A percentile compares a stretch with the other conserved stretches of the same genome.
Conservation (phyloP, 2,329 filamentous ascomycete species). For the Colletotrichum eremochloae region DNA sequence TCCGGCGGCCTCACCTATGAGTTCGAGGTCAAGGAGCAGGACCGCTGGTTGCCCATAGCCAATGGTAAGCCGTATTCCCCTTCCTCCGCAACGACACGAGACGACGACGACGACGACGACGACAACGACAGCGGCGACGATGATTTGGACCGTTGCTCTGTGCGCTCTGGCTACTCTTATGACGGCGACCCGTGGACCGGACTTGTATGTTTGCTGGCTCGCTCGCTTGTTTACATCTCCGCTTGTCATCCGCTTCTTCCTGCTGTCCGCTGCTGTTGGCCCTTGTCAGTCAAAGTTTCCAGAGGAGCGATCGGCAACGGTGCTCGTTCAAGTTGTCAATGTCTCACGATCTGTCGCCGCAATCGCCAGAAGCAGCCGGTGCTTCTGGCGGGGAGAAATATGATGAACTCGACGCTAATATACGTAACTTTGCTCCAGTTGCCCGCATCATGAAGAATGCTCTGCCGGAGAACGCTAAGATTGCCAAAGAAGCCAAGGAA, state of each 20-base stretch:
- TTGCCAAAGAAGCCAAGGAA: constrained; percentile 98
- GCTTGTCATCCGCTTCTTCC: constrained; percentile 23
- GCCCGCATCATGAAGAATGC: constrained; percentile 99
- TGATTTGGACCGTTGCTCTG: constrained; percentile 63
- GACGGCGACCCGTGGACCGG: constrained; percentile 26
- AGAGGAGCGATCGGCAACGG: not conserved
- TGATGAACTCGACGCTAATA: constrained; percentile 86
- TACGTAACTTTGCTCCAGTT: constrained; percentile 94
- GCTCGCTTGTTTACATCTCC: constrained; percentile 11
- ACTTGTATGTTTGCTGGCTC: not conserved
- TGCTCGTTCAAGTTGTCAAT: constrained; percentile 58
- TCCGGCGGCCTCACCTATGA: constrained; percentile 83
- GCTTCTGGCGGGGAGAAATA: constrained; percentile 62
- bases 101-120: constrained; percentile 24
- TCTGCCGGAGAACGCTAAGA: constrained; percentile 97
- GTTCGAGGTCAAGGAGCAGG: constrained; percentile 99
- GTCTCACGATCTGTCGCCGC: constrained; percentile 70
- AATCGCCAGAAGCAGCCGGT: constrained; percentile 63
- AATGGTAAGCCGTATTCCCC: constrained; percentile 86
- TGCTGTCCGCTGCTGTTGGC: constrained; percentile 27
- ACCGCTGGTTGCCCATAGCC: constrained; percentile 99
- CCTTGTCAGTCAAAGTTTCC: constrained; percentile 9
- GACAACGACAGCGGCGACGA: constrained; percentile 46
- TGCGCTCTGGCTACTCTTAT: constrained; percentile 17
- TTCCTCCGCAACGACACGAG: constrained; percentile 27